Conservation (phyloP, 352 stramenopile species). For the Thraustochytrium sp. region DNA sequence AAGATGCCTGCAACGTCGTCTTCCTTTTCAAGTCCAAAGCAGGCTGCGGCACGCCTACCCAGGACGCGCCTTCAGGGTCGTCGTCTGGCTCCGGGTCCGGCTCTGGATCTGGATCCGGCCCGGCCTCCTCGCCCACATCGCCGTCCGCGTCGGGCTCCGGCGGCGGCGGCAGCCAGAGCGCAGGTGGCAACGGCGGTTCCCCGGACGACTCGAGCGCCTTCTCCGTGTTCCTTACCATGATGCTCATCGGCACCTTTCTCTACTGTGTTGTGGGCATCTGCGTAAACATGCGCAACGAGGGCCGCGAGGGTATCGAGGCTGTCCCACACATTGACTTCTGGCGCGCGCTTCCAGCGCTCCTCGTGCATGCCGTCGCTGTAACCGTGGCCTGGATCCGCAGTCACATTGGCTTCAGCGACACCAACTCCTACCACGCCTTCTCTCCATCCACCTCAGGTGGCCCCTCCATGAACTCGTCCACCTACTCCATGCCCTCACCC, state of each 20-base stretch:
- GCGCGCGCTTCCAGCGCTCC: neutral
- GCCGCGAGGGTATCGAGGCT: constrained; percentile 5
- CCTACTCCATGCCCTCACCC: neutral
- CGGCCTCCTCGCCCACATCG: neutral
- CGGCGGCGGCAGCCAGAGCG: no score
- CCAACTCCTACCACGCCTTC: neutral
- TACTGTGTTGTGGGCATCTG: constrained; percentile 19
- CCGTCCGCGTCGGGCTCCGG: neutral
- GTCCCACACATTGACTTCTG: constrained; percentile 29
- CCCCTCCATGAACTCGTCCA: neutral
- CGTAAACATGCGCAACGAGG: constrained; percentile 36
- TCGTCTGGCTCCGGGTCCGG: neutral
- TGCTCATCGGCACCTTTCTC: neutral
- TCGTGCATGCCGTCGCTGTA: neutral
- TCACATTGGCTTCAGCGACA: neutral
- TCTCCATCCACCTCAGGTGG: neutral
- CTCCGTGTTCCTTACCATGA: neutral
- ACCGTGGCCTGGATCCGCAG: neutral
- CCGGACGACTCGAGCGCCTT: neutral
- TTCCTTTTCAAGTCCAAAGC: neutral
- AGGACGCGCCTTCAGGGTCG: neutral
- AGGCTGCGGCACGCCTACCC: neutral
- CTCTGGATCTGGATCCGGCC: neutral
- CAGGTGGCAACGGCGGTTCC: no score
- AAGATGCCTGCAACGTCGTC: neutral